phyloP scores from a whole-genome alignment of 306 rosid genomes.

The Malus domestica region DNA sequence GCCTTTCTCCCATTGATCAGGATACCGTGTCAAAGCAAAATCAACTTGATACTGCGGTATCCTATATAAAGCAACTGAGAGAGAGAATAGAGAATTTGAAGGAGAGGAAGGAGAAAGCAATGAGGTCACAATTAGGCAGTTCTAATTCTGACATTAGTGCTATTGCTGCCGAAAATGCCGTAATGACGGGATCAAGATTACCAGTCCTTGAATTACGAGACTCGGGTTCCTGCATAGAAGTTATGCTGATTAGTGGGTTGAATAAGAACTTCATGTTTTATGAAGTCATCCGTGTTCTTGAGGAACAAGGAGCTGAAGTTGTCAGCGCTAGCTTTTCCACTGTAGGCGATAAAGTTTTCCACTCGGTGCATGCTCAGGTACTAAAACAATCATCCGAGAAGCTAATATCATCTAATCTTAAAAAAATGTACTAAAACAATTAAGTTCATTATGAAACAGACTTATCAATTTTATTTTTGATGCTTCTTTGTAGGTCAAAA shows the following conservation, averaged over 20 bases:
- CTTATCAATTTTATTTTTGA: not conserved
- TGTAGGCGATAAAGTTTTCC: constrained; percentile 38
- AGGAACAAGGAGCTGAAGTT: constrained; percentile 74
- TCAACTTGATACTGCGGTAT: constrained; percentile 39
- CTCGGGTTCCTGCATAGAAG: constrained; percentile 41
- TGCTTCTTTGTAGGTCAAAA: constrained; percentile 39
- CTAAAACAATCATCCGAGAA: not conserved
- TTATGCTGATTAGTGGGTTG: constrained; percentile 43
- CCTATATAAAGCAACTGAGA: constrained; percentile 40
- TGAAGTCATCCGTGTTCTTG: constrained; percentile 43
- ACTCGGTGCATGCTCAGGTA: constrained; percentile 62
- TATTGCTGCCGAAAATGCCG: not conserved
- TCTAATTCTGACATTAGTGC: not conserved
- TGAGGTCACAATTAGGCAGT: not conserved
- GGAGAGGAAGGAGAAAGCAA: constrained; percentile 35
- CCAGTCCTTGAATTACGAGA: constrained; percentile 48
- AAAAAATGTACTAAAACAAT: no score
- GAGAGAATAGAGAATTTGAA: constrained; percentile 41
- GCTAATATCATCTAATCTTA: not conserved
- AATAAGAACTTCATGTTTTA: constrained; percentile 44
- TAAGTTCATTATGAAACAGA: not conserved
- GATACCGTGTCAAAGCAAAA: constrained; percentile 39
- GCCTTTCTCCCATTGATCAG: constrained; percentile 11
- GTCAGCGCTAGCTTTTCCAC: constrained; percentile 40
- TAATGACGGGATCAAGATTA: not conserved